These are phyloP conservation scores for Bocquillonia castaneifolia DNA, from an alignment of 441 rosid species.

Conservation along the genomic window DNA sequence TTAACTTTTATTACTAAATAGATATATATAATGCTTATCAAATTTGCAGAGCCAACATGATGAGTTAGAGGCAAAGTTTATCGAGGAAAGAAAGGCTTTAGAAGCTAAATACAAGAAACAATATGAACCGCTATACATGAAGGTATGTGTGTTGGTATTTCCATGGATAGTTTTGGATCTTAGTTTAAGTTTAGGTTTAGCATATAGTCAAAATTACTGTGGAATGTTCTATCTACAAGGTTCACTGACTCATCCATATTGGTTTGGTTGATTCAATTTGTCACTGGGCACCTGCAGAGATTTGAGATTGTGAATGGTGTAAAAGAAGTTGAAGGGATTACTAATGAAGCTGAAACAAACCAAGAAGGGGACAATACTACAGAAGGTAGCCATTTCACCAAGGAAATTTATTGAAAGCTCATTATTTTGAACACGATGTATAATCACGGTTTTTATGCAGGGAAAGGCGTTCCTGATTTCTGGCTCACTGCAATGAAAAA, in stretches of 20 bases:
- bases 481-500: constrained; percentile 74
- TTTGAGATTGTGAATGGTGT: constrained; percentile 66
- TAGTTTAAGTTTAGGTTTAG: background rate
- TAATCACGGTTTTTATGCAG: constrained; percentile 33
- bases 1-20: background rate
- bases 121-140: constrained; percentile 61
- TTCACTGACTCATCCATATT: background rate
- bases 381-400: constrained; percentile 39
- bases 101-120: constrained; percentile 70
- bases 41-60: constrained; percentile 58
- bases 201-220: background rate
- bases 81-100: constrained; percentile 66
- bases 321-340: constrained; percentile 49
- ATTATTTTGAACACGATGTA: constrained; percentile 5
- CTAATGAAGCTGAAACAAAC: constrained; percentile 30
- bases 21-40: background rate
- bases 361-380: constrained; percentile 43
- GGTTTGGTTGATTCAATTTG: background rate
- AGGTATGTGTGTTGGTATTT: constrained; percentile 37
- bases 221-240: background rate
- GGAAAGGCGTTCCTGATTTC: constrained; percentile 76
- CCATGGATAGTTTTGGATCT: constrained; percentile 9
- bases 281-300: constrained; percentile 35
- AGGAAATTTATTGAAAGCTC: background rate
- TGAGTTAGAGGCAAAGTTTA: constrained; percentile 64